Percentiles rank a stretch among this genome's conserved stretches.
phyloP scores from a whole-genome alignment of 441 rosid species.

The Pelargonium fulgidum region DNA sequence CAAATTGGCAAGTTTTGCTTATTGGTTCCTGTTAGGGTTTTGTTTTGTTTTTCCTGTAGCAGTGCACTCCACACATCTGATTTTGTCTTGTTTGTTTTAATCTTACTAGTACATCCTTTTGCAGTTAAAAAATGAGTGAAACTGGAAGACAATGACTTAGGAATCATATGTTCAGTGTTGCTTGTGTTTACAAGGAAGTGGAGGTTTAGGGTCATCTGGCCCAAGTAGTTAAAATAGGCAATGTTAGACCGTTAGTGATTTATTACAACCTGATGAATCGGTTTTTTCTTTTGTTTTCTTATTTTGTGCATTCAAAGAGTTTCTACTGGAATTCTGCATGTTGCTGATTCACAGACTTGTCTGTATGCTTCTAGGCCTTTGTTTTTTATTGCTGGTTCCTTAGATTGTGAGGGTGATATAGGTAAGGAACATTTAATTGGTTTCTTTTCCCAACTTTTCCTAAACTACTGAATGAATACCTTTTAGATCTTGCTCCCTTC shows the following conservation, averaged over 20 bases:
- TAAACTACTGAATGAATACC: not conserved
- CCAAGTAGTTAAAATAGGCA: too few relatives aligned
- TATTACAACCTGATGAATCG: conserved; percentile 6
- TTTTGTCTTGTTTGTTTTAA: not conserved
- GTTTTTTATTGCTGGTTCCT: not conserved
- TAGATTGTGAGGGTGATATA: not conserved
- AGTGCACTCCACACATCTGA: not conserved
- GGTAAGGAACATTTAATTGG: not conserved
- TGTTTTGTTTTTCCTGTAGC: not conserved
- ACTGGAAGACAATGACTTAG: too few relatives aligned
- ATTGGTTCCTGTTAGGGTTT: conserved; percentile 1
- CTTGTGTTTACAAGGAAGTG: too few relatives aligned
- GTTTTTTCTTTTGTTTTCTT: not conserved
- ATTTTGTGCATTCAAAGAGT: not conserved
- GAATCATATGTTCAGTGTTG: too few relatives aligned
- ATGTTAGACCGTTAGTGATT: conserved; percentile 3
- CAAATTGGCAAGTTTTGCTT: not conserved
- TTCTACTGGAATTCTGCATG: not conserved
- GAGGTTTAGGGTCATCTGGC: too few relatives aligned
- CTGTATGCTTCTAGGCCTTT: not conserved
- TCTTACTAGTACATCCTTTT: too few relatives aligned
- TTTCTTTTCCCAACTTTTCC: not conserved
- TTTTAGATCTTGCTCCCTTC: conserved; percentile 2
- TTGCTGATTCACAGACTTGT: not conserved
- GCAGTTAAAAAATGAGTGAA: too few relatives aligned